These are phyloP conservation scores for Yamadazyma epiphylla DNA, from an alignment of 1,139 yeast species.

Conservation along the genomic window DNA sequence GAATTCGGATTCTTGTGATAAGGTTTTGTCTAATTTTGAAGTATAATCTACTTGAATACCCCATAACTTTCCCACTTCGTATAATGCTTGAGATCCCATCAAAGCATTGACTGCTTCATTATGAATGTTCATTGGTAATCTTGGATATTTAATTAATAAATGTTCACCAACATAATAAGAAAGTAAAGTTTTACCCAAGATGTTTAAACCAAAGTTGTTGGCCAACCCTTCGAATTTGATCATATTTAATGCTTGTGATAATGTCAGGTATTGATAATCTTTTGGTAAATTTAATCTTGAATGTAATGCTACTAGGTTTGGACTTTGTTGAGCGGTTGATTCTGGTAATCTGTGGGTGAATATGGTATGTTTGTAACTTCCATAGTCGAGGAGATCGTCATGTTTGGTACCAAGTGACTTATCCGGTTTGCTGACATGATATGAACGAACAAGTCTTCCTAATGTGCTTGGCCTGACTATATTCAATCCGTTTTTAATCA, in stretches of 20 bases:
- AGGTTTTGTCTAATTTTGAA: slow-evolving; percentile 60
- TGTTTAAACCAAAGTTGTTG: slow-evolving; percentile 76
- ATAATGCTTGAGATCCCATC: slow-evolving; percentile 61
- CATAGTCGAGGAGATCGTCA: slow-evolving; percentile 33
- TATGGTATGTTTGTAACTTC: slow-evolving; percentile 37
- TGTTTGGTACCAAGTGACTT: slow-evolving; percentile 26
- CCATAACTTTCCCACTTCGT: slow-evolving; percentile 71
- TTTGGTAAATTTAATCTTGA: slow-evolving; percentile 64
- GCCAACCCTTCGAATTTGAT: slow-evolving; percentile 46
- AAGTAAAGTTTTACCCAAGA: slow-evolving; percentile 75
- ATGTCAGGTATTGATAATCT: slow-evolving; percentile 55
- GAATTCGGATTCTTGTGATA: slow-evolving; percentile 66
- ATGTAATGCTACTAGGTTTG: slow-evolving; percentile 76
- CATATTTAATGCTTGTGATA: slow-evolving; percentile 73
- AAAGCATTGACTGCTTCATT: slow-evolving; percentile 72
- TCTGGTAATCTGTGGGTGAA: slow-evolving; percentile 49
- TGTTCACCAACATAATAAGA: slow-evolving; percentile 75
- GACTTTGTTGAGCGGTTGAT: slow-evolving; percentile 53
- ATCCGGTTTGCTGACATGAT: slow-evolving; percentile 23
- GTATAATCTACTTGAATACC: slow-evolving; percentile 79
- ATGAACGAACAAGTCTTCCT: slow-evolving; percentile 11
- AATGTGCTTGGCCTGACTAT: slow-evolving; percentile 1
- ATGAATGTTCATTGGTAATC: slow-evolving; percentile 79
- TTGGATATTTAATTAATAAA: slow-evolving; percentile 73
- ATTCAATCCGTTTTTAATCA: too few relatives aligned